phyloP scores from a whole-genome alignment of 805 yeast genomes.

The Ogataea pignaliae region DNA sequence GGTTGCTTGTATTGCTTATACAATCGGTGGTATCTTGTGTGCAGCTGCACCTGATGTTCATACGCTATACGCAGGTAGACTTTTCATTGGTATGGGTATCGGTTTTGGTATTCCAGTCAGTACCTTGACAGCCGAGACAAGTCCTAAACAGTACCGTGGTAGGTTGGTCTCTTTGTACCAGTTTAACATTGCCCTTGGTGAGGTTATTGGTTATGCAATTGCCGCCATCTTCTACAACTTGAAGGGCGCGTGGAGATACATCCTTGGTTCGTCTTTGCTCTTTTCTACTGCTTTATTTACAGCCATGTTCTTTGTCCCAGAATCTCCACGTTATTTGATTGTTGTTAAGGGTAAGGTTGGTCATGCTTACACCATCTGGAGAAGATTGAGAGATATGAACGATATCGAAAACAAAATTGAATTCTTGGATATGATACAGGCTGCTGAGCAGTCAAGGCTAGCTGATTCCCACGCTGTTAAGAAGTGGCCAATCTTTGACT shows the following conservation, averaged over 20 bases:
- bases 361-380: constrained; percentile 53
- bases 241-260: constrained; percentile 57
- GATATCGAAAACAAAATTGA: constrained; percentile 43
- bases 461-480: constrained; percentile 29
- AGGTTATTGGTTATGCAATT: constrained; percentile 58
- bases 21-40: constrained; percentile 57
- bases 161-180: constrained; percentile 59
- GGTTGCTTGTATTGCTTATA: constrained; percentile 54
- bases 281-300: constrained; percentile 48
- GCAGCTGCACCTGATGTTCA: constrained; percentile 42
- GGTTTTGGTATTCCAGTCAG: constrained; percentile 65
- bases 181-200: constrained; percentile 62
- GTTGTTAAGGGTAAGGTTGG: constrained; percentile 47
- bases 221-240: constrained; percentile 59
- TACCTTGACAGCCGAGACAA: constrained; percentile 46
- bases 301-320: constrained; percentile 54
- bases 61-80: constrained; percentile 58
- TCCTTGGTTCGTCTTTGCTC: constrained; percentile 60
- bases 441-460: constrained; percentile 40
- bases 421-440: constrained; percentile 53
- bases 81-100: constrained; percentile 57
- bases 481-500: constrained; percentile 43
- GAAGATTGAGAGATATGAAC: constrained; percentile 45
- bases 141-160: constrained; percentile 56
- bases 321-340: constrained; percentile 54